phyloP scores from a whole-genome alignment of 805 yeast genomes.

The Spathaspora sp. region DNA sequence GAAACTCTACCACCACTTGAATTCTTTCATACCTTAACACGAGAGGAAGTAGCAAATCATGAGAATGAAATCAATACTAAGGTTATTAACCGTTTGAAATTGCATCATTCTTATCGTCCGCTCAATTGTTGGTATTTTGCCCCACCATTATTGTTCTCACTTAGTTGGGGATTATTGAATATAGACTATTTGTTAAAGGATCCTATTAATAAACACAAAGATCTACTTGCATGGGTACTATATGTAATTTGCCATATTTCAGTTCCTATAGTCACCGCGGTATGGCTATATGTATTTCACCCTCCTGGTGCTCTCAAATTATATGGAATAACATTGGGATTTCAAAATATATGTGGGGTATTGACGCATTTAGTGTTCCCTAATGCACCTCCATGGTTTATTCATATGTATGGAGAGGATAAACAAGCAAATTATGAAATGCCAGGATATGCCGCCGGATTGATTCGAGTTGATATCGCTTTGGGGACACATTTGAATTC shows the following conservation, averaged over 20 bases:
- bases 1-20: neutral
- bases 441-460: conserved; percentile 75
- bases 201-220: conserved; percentile 44
- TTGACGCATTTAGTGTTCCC: conserved; percentile 61
- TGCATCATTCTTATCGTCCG: conserved; percentile 2
- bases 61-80: neutral
- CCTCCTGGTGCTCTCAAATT: conserved; percentile 57
- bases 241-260: conserved; percentile 62
- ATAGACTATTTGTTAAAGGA: conserved; percentile 38
- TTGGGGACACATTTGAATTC: conserved; percentile 51
- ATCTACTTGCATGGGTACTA: conserved; percentile 57
- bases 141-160: conserved; percentile 47
- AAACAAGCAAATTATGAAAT: conserved; percentile 55
- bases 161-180: conserved; percentile 50
- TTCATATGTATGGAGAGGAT: conserved; percentile 57
- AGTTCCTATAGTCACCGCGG: conserved; percentile 58
- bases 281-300: conserved; percentile 64
- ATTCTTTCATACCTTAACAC: neutral
- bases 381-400: conserved; percentile 75
- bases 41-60: conserved; percentile 1
- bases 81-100: neutral
- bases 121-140: conserved; percentile 43
- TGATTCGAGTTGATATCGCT: conserved; percentile 63
- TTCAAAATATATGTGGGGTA: conserved; percentile 60
- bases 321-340: conserved; percentile 53